Conservation (phyloP, 2,329 filamentous ascomycete genomes). For the Graphilbum ipis-grandicollis region DNA sequence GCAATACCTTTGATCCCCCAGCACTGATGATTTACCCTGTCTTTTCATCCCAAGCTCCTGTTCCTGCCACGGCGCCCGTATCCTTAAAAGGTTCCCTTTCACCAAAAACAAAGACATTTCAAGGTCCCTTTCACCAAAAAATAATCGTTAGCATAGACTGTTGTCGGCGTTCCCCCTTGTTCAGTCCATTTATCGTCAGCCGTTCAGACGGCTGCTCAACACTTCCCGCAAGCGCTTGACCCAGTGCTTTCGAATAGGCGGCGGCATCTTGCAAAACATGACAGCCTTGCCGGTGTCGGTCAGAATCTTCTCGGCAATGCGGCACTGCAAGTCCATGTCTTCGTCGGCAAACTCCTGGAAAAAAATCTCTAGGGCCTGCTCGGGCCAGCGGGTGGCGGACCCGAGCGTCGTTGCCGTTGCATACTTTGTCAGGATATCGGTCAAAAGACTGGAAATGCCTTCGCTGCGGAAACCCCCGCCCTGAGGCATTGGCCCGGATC, state of each 20-base stretch:
- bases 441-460: constrained; percentile 16
- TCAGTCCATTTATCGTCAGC: constrained; percentile 4
- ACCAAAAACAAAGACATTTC: too few relatives aligned
- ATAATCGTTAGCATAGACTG: too few relatives aligned
- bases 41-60: too few relatives aligned
- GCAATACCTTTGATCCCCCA: too few relatives aligned
- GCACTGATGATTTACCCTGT: too few relatives aligned
- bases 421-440: constrained; percentile 21
- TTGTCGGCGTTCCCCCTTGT: too few relatives aligned
- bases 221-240: constrained; percentile 32
- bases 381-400: constrained; percentile 30
- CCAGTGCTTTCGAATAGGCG: constrained; percentile 35
- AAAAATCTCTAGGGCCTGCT: constrained; percentile 40
- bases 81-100: too few relatives aligned
- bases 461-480: constrained; percentile 9
- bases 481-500: not conserved
- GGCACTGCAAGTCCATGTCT: constrained; percentile 39
- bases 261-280: constrained; percentile 45
- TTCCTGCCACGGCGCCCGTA: too few relatives aligned
- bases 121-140: too few relatives aligned
- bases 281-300: constrained; percentile 43
- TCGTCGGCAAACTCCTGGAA: constrained; percentile 40
- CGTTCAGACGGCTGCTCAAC: constrained; percentile 10
- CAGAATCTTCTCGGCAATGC: constrained; percentile 39
- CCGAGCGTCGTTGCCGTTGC: constrained; percentile 14